Base-by-base conservation (phyloP, 352 stramenopile species). In the Phytophthora cryptogea region DNA sequence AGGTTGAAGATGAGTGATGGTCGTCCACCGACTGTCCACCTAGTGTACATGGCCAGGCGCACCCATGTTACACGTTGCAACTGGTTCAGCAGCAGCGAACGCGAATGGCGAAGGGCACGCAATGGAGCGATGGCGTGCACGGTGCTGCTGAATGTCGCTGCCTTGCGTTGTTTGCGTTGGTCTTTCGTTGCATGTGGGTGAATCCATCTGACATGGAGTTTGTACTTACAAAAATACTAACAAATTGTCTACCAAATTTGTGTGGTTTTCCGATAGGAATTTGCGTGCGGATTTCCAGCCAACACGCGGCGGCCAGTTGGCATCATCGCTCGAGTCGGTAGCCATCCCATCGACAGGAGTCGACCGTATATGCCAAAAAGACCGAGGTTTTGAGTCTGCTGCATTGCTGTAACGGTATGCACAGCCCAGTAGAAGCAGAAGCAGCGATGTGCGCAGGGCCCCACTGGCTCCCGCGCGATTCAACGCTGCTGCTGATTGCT, bases 1-100 rank as follows among this genome's bases (percentile, higher is more conserved):
- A 32, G 30, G 50, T 61, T 60, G 48, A 56, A 57, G 43, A 35
- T 54, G 59, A 67, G 44, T 64, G 56, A 51, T 59, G 47, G 56
- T 43, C 30, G 40, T 67, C 36, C 33, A 40, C 16, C 32, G 17
- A 52, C 33, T 47, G 49, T 65, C 48, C 57, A 59, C 26, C 32
- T 65, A 49, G 23, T 10, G 31, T n/a, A 30, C 50, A 60, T 23
- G 35, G 14, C 11, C 11, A 14, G 35, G 3, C 35, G 14, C 14
- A 8, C 5, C 20, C 35, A 23, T 3, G 20, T 23, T 23, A 2
- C 20, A 23, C 20, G 20, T 23, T 23, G 20, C 20, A 23, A 23
- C 20, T 23, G 20, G 20, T 23, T 23, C 20, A 2, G 20, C 20
- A 3, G 20, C 20, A 23, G 20, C 20, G 20, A 23, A 23, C 20